Percentiles rank a stretch among this genome's conserved stretches.
Conservation (phyloP, 176 grass and related monocot species). For the Olyra latifolia region DNA sequence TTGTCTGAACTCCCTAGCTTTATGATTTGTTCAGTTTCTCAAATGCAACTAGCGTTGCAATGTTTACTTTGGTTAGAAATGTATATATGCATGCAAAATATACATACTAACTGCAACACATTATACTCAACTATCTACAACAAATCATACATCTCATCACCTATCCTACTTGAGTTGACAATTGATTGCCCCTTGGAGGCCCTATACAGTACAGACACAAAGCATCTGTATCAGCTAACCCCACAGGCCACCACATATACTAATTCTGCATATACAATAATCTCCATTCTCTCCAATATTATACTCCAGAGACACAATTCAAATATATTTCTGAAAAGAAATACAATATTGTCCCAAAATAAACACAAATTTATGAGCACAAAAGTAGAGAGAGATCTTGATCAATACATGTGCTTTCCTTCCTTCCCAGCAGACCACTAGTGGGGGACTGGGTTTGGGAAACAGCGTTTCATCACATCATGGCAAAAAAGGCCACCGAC, state of each 20-base stretch:
- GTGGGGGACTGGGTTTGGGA: not conserved
- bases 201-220: constrained; percentile 23
- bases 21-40: not conserved
- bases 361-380: too few species aligned
- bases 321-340: not conserved
- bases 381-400: not conserved
- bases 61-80: not conserved
- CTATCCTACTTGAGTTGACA: constrained; percentile 6
- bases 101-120: not conserved
- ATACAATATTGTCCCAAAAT: not conserved
- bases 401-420: not conserved
- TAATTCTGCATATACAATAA: not conserved
- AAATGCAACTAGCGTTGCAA: not conserved
- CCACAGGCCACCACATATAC: not conserved
- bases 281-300: not conserved
- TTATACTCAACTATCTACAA: not conserved
- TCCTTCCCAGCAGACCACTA: not conserved
- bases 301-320: not conserved
- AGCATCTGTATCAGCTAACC: not conserved
- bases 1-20: not conserved
- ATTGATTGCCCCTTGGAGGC: not conserved
- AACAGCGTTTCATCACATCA: not conserved
- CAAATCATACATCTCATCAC: not conserved
- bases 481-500: not conserved
- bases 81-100: not conserved